Evolutionary conservation across 495 filamentous ascomycete species (phyloP).

Genomic region (Sordaria brevicollis): DNA sequence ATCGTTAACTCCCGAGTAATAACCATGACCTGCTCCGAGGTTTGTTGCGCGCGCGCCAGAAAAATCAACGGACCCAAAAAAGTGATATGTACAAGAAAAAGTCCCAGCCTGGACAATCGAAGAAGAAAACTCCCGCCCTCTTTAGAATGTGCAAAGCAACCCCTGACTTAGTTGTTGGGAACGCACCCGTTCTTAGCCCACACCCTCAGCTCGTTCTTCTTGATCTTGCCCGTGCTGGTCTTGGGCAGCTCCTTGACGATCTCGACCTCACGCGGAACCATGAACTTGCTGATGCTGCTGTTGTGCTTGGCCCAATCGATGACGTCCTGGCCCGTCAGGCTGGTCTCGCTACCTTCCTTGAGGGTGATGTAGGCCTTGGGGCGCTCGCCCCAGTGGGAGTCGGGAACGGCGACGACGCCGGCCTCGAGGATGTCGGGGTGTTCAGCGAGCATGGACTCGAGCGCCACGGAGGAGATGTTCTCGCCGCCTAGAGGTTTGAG

Average conservation of each 20-base stretch:
- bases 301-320: slow-evolving; percentile 77
- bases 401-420: slow-evolving; percentile 79
- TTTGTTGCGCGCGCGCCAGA: neutral
- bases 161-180: neutral
- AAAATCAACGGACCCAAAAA: too few relatives aligned
- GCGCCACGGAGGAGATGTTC: slow-evolving; percentile 88
- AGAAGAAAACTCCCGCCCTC: neutral
- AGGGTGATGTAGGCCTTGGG: slow-evolving; percentile 91
- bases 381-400: slow-evolving; percentile 88
- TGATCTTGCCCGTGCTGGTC: slow-evolving; percentile 91
- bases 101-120: too few relatives aligned
- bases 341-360: slow-evolving; percentile 41
- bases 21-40: neutral
- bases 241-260: slow-evolving; percentile 83
- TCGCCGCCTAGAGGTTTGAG: slow-evolving; percentile 60
- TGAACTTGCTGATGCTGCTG: slow-evolving; percentile 79
- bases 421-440: slow-evolving; percentile 87
- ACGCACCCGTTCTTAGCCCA: slow-evolving; percentile 54
- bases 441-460: slow-evolving; percentile 84
- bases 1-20: neutral
- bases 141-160: neutral
- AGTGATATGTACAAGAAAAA: neutral
- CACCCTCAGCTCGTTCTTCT: slow-evolving; percentile 86
- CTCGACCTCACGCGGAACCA: slow-evolving; percentile 91
- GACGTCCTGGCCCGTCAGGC: slow-evolving; percentile 56